Conservation (phyloP, 1,139 yeast genomes). For the Lodderomyces margitis region DNA sequence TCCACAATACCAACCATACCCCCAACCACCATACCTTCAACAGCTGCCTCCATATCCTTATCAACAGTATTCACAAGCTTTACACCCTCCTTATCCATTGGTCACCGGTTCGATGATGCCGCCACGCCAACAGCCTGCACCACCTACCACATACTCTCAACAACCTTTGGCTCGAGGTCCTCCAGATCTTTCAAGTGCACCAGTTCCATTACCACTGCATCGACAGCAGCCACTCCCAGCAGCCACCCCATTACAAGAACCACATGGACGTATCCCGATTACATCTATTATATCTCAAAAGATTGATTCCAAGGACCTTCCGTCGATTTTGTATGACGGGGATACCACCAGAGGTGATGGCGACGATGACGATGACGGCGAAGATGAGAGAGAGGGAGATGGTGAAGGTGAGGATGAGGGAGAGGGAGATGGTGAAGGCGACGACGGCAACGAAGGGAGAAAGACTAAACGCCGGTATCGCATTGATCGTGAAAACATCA, state of each 20-base stretch:
- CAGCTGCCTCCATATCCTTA: slow-evolving; percentile 3
- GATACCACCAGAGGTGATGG: slow-evolving; percentile 1
- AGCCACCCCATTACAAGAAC: neutral
- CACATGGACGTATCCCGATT: slow-evolving; percentile 14
- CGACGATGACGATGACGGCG: neutral
- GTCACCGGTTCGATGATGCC: neutral
- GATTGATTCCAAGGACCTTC: slow-evolving; percentile 16
- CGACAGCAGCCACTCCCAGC: neutral
- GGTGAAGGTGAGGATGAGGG: slow-evolving; percentile 1
- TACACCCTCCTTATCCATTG: neutral
- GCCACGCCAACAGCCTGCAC: neutral
- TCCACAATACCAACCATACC: slow-evolving; percentile 5
- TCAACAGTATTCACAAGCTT: neutral
- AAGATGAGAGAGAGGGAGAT: neutral
- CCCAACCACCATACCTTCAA: slow-evolving; percentile 1
- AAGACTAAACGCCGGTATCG: slow-evolving; percentile 16
- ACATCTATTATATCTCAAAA: slow-evolving; percentile 19
- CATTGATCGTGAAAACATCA: slow-evolving; percentile 18
- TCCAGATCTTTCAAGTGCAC: neutral
- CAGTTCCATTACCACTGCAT: no score
- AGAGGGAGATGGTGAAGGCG: neutral
- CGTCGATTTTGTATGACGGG: slow-evolving; percentile 9
- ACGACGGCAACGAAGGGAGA: slow-evolving; percentile 7
- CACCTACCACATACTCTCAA: neutral
- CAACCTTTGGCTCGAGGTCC: neutral